Conservation (phyloP, 2,329 filamentous ascomycete species). For the Juglanconis juglandina region DNA sequence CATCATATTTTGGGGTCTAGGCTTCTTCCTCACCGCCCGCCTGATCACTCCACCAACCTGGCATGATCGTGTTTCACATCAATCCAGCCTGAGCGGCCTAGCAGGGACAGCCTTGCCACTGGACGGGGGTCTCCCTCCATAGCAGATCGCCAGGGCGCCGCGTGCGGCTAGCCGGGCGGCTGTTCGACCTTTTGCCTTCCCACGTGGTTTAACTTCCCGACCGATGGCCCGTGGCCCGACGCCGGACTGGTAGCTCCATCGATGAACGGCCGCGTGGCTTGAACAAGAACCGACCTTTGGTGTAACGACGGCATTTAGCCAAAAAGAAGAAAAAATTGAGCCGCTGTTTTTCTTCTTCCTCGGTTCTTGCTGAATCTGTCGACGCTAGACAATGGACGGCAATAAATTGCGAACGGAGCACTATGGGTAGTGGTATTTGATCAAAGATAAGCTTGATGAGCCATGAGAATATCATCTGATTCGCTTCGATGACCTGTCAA, state of each 20-base stretch:
- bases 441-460: no score
- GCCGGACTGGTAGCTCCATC: not conserved
- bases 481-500: not conserved
- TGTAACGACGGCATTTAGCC: not conserved
- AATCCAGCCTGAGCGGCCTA: not conserved
- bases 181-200: constrained; percentile 5
- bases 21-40: not conserved
- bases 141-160: not conserved
- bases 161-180: not conserved
- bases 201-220: constrained; percentile 15
- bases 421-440: no score
- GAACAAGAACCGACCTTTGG: not conserved
- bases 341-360: not conserved
- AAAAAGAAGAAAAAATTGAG: not conserved
- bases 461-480: not conserved
- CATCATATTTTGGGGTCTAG: not conserved
- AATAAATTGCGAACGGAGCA: no score
- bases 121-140: not conserved
- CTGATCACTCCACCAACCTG: not conserved
- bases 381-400: not conserved
- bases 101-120: not conserved
- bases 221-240: not conserved
- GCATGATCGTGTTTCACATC: not conserved
- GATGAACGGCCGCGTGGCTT: not conserved
- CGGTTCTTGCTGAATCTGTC: no score